Conservation (phyloP, 306 rosid genomes). For the Astragalus glycyphyllos region DNA sequence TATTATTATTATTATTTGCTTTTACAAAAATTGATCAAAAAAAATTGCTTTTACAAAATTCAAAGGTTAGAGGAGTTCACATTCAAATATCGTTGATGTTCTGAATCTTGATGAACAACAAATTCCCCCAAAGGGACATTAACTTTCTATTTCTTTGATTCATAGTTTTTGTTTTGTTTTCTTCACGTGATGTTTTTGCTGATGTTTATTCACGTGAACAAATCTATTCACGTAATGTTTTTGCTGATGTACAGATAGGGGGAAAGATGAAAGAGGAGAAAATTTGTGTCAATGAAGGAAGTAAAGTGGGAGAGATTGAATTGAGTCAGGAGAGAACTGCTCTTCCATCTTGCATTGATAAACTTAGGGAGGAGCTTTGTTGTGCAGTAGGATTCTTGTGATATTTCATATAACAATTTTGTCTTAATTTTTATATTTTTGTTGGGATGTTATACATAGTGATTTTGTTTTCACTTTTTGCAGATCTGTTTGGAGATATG, state of each 20-base stretch:
- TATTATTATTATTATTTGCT: no score
- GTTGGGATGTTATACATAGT: background rate
- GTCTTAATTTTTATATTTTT: background rate
- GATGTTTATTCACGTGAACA: background rate
- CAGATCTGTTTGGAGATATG: slow-evolving; percentile 74
- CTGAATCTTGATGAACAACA: no score
- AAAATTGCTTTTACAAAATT: no score
- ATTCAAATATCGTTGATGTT: no score
- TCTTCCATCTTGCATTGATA: slow-evolving; percentile 71
- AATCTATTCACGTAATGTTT: background rate
- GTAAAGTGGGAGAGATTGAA: slow-evolving; percentile 44
- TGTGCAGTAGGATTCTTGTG: slow-evolving; percentile 71
- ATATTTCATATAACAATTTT: background rate
- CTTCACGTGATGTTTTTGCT: no score
- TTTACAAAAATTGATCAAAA: no score
- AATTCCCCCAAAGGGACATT: no score
- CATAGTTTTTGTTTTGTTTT: no score
- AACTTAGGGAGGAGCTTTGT: slow-evolving; percentile 85
- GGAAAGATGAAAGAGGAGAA: slow-evolving; percentile 41
- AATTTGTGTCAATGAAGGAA: slow-evolving; percentile 38
- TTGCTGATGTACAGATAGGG: slow-evolving; percentile 46
- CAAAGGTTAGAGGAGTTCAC: no score
- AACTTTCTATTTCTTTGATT: no score
- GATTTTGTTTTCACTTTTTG: no score
- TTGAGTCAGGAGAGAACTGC: background rate